phyloP scores from a whole-genome alignment of 108 stramenopile species.

The Cyclotella cryptica region DNA sequence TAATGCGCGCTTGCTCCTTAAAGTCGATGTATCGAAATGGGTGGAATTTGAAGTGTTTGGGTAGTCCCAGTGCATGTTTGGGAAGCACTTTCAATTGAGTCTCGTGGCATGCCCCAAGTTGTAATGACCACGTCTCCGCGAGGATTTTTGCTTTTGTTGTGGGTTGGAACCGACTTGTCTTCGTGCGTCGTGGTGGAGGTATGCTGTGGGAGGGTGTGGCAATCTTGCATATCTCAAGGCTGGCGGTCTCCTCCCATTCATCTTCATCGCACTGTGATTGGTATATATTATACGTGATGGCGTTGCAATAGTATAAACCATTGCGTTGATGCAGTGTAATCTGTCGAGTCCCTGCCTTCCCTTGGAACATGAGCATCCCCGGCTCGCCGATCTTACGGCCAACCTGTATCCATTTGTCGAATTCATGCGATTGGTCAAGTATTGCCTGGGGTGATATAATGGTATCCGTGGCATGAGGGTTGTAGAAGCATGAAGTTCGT shows the following conservation, averaged over 20 bases:
- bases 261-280: too few species aligned
- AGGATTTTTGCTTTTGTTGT: not conserved
- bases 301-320: too few species aligned
- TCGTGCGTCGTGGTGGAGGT: too few species aligned
- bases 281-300: too few species aligned
- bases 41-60: not conserved
- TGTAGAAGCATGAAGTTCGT: not conserved
- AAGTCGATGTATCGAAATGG: too few species aligned
- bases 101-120: not conserved
- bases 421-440: not conserved
- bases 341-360: not conserved
- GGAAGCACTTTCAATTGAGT: not conserved
- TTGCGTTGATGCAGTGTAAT: not conserved
- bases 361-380: not conserved
- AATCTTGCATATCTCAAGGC: too few species aligned
- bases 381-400: not conserved
- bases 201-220: too few species aligned
- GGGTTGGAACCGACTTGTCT: too few species aligned
- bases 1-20: too few species aligned
- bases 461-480: too few species aligned
- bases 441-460: not conserved
- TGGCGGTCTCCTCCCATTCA: too few species aligned
- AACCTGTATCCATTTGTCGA: not conserved
- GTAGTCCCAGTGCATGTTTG: not conserved
- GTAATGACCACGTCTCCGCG: not conserved